A percentile compares a stretch with the other conserved stretches of the same genome.
Conservation (phyloP, 2,329 filamentous ascomycete genomes). For the Seiridium cupressi region DNA sequence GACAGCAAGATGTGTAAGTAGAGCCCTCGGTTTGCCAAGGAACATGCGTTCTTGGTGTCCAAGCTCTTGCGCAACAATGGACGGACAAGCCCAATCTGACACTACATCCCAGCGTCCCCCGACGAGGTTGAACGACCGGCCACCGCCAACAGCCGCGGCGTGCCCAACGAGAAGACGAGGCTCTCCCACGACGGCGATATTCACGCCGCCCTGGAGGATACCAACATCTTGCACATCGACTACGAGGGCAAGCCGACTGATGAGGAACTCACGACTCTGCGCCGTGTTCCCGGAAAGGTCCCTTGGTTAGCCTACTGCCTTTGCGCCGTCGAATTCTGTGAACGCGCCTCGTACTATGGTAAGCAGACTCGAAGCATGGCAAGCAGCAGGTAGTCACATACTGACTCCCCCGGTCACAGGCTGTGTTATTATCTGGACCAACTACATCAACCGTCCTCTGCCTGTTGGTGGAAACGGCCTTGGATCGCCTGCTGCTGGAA, state of each 20-base stretch:
- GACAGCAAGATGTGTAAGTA: constrained; percentile 1
- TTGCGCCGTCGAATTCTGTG: constrained; percentile 59
- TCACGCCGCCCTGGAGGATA: background rate
- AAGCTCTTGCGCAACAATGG: no score
- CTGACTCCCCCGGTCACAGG: constrained; percentile 1
- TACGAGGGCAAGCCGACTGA: constrained; percentile 34
- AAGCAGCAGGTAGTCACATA: background rate
- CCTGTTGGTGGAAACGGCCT: constrained; percentile 49
- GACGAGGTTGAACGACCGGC: background rate
- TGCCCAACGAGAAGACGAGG: background rate
- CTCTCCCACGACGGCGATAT: background rate
- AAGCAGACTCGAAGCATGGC: constrained; percentile 17
- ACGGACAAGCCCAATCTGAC: background rate
- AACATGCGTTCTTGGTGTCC: background rate
- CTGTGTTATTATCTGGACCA: constrained; percentile 32
- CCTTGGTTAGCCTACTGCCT: constrained; percentile 52
- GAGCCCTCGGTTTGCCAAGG: background rate
- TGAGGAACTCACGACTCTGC: constrained; percentile 39
- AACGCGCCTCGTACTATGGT: constrained; percentile 61
- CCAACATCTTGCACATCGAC: constrained; percentile 10
- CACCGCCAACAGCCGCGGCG: background rate
- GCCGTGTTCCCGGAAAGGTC: constrained; percentile 44
- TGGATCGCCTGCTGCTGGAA: constrained; percentile 37
- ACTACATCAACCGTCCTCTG: constrained; percentile 61
- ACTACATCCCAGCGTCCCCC: background rate